Evolutionary conservation across 78 protist genomes (phyloP), one percentile per base, ranked within the genome.

Genomic region (Anaeramoeba flamelloides): DNA sequence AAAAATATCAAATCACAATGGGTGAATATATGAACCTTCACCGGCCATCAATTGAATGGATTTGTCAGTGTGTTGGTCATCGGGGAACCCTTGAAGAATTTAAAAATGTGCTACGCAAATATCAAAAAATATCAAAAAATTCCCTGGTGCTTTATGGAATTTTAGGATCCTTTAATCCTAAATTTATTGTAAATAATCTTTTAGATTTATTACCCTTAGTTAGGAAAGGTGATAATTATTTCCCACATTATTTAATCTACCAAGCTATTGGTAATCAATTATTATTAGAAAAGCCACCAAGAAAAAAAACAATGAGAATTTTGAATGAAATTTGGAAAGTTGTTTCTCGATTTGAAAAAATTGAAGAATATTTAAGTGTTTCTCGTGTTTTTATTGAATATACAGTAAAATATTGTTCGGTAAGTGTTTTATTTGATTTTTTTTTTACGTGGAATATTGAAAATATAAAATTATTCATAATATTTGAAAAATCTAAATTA

Each of bases 371-470:
- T 74, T 79, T 89, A 32, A 30, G 69, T 2, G 85, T 88, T 22
- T 89, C 92, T 32, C 91, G 88, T 38, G 89, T 86, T 26, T 89
- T 81, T 39, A 89, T 89, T 39, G 92, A 88, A 81, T 87, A 84
- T 41, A 86, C 88, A 36, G 80, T 85, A 81, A 89, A 87, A 82
- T 87, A 89, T 82, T 88, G 89, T 74, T 2, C 83, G n/a, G 83
- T 88, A 39, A n/a, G 83, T 86, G 40, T 39, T 3, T 78, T 79
- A 32, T 32, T 36, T 2, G 40, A 4, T n/a, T n/a, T n/a, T n/a
- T n/a, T n/a, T n/a, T n/a, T n/a, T n/a, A n/a, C n/a, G n/a, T n/a
- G n/a, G n/a, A n/a, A n/a, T n/a, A n/a, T n/a, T n/a, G 39, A 31
- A 64, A 79, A 53, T 33, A 31, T 83, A n/a, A 8, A 3, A 12